These are phyloP conservation scores for Myochromella boudieri DNA, from an alignment of 768 basidiomycete species.

Conservation along the genomic window DNA sequence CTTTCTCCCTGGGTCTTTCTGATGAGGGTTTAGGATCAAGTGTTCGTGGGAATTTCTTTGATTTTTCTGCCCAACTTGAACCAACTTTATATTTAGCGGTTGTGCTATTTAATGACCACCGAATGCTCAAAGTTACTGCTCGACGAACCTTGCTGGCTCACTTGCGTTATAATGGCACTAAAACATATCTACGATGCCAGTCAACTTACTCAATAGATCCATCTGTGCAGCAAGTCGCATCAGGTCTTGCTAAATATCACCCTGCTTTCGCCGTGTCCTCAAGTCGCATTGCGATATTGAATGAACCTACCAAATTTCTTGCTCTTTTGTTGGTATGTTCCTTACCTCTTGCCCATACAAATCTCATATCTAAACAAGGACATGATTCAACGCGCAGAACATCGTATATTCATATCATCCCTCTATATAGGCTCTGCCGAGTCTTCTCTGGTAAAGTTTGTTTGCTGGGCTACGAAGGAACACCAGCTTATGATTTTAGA, in stretches of 20 bases:
- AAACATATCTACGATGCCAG: constrained; percentile 18
- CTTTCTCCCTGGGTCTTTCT: too few relatives aligned
- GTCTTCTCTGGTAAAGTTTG: constrained; percentile 66
- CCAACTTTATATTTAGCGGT: too few relatives aligned
- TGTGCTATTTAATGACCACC: too few relatives aligned
- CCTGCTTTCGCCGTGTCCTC: constrained; percentile 50
- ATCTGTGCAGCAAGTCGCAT: constrained; percentile 35
- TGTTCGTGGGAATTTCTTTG: too few relatives aligned
- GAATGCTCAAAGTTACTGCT: too few relatives aligned
- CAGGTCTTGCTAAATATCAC: constrained; percentile 35
- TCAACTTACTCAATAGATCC: constrained; percentile 29
- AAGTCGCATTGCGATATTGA: constrained; percentile 51
- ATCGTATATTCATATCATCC: constrained; percentile 86
- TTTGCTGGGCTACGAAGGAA: neutral
- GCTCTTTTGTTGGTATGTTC: constrained; percentile 44
- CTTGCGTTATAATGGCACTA: too few relatives aligned
- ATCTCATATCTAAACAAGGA: constrained; percentile 40
- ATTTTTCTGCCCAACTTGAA: too few relatives aligned
- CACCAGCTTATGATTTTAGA: constrained; percentile 40
- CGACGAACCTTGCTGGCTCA: too few relatives aligned
- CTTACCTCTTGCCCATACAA: neutral
- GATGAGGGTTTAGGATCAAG: too few relatives aligned
- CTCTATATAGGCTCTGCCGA: constrained; percentile 86
- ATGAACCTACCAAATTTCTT: constrained; percentile 61
- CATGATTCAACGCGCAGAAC: constrained; percentile 74